Conservation (phyloP, 768 basidiomycete genomes). For the Hypsizygus marmoreus region DNA sequence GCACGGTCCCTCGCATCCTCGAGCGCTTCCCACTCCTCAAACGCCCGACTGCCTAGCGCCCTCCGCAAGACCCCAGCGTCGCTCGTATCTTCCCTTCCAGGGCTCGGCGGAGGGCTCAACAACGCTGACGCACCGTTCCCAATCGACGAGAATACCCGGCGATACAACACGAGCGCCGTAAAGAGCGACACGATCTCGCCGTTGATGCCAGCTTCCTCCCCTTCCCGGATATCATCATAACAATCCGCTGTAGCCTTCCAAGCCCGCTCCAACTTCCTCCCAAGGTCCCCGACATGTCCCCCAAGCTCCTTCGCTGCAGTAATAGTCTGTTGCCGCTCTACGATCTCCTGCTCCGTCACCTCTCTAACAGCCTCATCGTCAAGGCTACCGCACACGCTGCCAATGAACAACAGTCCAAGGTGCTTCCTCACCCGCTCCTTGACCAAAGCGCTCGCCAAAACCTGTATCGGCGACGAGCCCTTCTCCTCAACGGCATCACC, state of each 20-base stretch:
- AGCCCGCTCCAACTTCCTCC: slow-evolving; percentile 55
- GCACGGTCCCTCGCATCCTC: slow-evolving; percentile 80
- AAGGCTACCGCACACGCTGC: slow-evolving; percentile 25
- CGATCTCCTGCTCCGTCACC: slow-evolving; percentile 31
- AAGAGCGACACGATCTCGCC: slow-evolving; percentile 56
- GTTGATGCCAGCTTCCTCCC: slow-evolving; percentile 34
- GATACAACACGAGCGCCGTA: slow-evolving; percentile 61
- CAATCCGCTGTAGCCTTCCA: slow-evolving; percentile 38
- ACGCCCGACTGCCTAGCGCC: slow-evolving; percentile 52
- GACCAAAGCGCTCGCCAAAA: slow-evolving; percentile 53
- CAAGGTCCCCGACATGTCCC: slow-evolving; percentile 55
- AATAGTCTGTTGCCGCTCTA: slow-evolving; percentile 49
- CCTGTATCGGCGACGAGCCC: slow-evolving; percentile 41
- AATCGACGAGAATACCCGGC: slow-evolving; percentile 52
- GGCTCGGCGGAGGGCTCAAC: slow-evolving; percentile 63
- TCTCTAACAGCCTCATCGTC: slow-evolving; percentile 22
- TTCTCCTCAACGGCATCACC: slow-evolving; percentile 11
- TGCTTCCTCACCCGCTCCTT: slow-evolving; percentile 54
- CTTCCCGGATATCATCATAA: slow-evolving; percentile 17
- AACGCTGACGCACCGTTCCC: slow-evolving; percentile 34
- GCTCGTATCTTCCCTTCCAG: slow-evolving; percentile 26
- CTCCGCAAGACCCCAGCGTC: slow-evolving; percentile 50
- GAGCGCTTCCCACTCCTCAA: slow-evolving; percentile 40
- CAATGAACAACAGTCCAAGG: slow-evolving; percentile 56
- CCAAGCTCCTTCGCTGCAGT: slow-evolving; percentile 66